Percentiles rank a stretch among this genome's conserved stretches.
phyloP scores from a whole-genome alignment of 352 stramenopile species.

The Thalassiosira ordinaria region DNA sequence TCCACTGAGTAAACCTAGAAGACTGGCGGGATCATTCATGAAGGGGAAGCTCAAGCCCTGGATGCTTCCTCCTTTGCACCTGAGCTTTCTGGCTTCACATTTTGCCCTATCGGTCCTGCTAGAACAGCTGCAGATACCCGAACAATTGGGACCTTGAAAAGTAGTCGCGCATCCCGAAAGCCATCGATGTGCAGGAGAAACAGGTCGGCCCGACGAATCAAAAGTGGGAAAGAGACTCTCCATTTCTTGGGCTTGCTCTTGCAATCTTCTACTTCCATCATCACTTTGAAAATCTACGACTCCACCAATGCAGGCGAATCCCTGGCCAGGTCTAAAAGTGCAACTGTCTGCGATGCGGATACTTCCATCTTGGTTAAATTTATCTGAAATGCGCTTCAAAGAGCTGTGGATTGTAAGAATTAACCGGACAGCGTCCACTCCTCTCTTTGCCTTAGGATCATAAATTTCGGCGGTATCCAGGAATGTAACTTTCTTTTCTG shows the following conservation, averaged over 20 bases:
- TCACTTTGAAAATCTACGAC: not conserved
- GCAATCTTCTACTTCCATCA: not conserved
- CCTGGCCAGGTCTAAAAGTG: not conserved
- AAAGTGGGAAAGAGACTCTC: not conserved
- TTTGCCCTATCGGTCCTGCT: not conserved
- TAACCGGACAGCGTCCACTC: not conserved
- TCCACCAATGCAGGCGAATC: not conserved
- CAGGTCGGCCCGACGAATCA: not conserved
- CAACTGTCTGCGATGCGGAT: constrained; percentile 24
- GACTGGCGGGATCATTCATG: constrained; percentile 9
- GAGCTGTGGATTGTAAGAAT: constrained; percentile 13
- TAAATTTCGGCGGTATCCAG: not conserved
- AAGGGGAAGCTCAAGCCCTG: constrained; percentile 30
- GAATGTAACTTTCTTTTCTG: not conserved
- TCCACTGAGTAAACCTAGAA: constrained; percentile 24
- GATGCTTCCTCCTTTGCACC: not conserved
- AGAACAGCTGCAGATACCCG: not conserved
- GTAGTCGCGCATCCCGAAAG: not conserved
- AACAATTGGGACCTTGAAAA: not conserved
- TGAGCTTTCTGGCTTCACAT: not conserved
- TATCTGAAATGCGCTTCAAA: not conserved
- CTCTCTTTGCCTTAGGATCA: not conserved
- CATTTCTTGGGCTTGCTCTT: not conserved
- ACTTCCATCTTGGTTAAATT: not conserved
- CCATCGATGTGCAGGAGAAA: not conserved